Base-by-base conservation (phyloP, 2,329 filamentous ascomycete species). In the Raffaelea deltoideospora region DNA sequence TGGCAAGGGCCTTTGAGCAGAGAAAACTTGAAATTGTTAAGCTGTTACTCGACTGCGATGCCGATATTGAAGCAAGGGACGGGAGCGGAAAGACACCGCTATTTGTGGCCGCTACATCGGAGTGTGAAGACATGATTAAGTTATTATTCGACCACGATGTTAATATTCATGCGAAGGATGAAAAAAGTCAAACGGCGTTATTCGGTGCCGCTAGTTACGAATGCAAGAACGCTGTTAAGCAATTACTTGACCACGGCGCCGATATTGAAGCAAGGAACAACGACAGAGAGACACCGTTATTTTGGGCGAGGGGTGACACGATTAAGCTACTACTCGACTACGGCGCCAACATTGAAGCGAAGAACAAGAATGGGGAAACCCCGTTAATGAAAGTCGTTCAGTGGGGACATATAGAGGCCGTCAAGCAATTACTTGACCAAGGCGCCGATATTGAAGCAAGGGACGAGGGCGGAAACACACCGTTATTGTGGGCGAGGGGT, bases 351-450 rank as follows among this genome's bases (percentile, higher is more conserved):
- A 8, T 26, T 13, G 23, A 26, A 26, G 23, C 13, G 23, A 26
- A 26, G 23, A 13, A 26, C 13, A n/a, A n/a, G n/a, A 26, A 26
- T 8, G 23, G 23, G 8, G 23, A 26, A 26, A 8, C 23, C 23
- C 13, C 23, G 23, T 13, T 26, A 8, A 8, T 13, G 23, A 8
- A 26, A 8, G 8, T 26, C 8, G 23, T 26, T 13, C 23, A 26
- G 13, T 13, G 8, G 8, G 8, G 8, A 26, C 23, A 8, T 26
- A 26, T 13, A 26, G 8, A 26, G 23, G 38, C 36, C 4, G 37
- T 40, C 10, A 18, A 38, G 21, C 32, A 28, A 23, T 35, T 42
- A 21, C 35, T 40, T 13, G 27, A 24, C 3, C 27, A 31, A n/a
- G 30, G 26, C 7, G 18, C 32, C 24, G n/a, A 13, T 8, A 8